A percentile compares a stretch with the other conserved stretches of the same genome.
Conservation (phyloP, 495 filamentous ascomycete species). For the Barbatosphaeria neglecta region DNA sequence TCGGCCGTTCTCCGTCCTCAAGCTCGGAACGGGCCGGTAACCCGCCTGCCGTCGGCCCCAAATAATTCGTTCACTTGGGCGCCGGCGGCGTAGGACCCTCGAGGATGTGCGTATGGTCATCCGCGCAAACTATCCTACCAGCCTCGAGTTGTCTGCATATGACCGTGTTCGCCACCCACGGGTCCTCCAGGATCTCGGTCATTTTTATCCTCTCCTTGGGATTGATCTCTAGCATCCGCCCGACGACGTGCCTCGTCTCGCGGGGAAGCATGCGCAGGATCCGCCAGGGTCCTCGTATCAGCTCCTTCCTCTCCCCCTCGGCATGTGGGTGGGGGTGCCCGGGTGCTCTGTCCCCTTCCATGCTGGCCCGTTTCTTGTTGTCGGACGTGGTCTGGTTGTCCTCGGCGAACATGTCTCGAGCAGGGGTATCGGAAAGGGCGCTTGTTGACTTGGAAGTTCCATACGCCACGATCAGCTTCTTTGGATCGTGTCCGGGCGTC, state of each 20-base stretch:
- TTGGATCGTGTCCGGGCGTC: conserved; percentile 39
- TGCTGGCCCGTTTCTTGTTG: conserved; percentile 1
- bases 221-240: conserved; percentile 83
- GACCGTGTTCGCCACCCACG: conserved; percentile 70
- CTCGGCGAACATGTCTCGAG: conserved; percentile 25
- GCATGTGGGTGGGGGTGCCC: conserved; percentile 2
- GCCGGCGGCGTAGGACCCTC: conserved; percentile 34
- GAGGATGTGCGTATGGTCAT: conserved; percentile 41
- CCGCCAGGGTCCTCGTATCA: conserved; percentile 88
- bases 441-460: conserved; percentile 20
- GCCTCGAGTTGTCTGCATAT: conserved; percentile 40
- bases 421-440: conserved; percentile 20
- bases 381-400: conserved; percentile 1
- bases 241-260: conserved; percentile 81
- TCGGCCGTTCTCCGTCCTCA: too few species aligned
- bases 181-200: conserved; percentile 72
- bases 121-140: conserved; percentile 31
- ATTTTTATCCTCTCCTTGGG: conserved; percentile 75
- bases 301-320: conserved; percentile 52
- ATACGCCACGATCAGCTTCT: conserved; percentile 25
- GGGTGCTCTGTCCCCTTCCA: not conserved
- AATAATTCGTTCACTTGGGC: conserved; percentile 9
- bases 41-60: too few species aligned
- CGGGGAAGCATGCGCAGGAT: conserved; percentile 83
- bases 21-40: too few species aligned